Evolutionary conservation across 2,329 filamentous ascomycete species (phyloP), one percentile per base, ranked within the genome.

Genomic region (Cercospora sesami): DNA sequence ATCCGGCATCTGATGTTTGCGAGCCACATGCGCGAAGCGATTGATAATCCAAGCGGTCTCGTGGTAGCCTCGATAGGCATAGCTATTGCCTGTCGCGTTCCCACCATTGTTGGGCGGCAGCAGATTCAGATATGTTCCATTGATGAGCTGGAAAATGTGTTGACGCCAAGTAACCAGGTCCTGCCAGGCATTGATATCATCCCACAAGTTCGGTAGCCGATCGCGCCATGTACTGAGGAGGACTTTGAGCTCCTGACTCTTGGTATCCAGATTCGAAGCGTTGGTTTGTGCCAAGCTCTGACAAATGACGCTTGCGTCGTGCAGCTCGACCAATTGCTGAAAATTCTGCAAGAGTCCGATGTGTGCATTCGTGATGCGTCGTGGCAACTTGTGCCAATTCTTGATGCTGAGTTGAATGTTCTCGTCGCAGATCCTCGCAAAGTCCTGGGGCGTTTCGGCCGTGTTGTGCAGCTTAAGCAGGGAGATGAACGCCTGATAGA

Each of bases 21-120:
- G 90, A 59, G 95, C 95, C 51, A 99, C 95, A 78, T 99, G 95
- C 0, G 95, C 96, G 76, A 99, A 99, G 18, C 95, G 88, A 79
- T 99, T 99, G 81, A 99, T 99, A 74, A 99, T 99, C 95, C 95
- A 99, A 2, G 95, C 95, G 12, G 95, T 99, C 82, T 99, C 95
- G 76, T 99, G 95, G 78, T 97, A 99, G 28, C 95, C 95, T 55
- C 95, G 89, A 78, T 99, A 99, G 0, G 95, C 95, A 79, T 95
- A 98, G 0, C 94, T 97, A 59, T 94, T 94, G 66, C 93, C 93
- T 65, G 91, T 92, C 1, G 93, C 88, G 73, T 93, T 95, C 78
- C 76, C 79, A 51, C 91, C 90, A 26, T 90, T 89, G 75, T 92
- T 90, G 18, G 87, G 89, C 1, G 93, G 94, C 45, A 98, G 83